phyloP scores from a whole-genome alignment of 2,329 filamentous ascomycete species.

The Epichloe gansuensis region DNA sequence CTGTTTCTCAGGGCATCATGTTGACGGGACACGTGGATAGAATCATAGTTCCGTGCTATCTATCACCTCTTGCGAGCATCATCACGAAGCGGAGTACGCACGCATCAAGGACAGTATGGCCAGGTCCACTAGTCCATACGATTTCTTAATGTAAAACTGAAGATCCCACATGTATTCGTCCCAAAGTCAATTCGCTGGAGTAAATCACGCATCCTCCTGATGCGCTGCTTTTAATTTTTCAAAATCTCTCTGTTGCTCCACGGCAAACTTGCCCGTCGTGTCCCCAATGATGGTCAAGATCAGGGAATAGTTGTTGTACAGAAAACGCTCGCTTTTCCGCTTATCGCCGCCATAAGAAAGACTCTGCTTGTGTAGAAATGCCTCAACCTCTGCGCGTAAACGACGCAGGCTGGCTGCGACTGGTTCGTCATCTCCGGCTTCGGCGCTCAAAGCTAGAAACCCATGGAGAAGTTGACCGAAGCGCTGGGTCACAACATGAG shows the following conservation, averaged over 20 bases:
- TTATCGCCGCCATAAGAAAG: slow-evolving; percentile 60
- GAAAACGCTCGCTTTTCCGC: slow-evolving; percentile 71
- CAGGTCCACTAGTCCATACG: no score
- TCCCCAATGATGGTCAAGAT: slow-evolving; percentile 87
- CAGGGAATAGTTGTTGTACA: slow-evolving; percentile 93
- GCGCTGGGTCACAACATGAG: slow-evolving; percentile 85
- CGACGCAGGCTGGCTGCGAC: slow-evolving; percentile 69
- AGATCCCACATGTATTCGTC: background rate
- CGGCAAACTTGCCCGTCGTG: slow-evolving; percentile 56
- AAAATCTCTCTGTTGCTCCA: slow-evolving; percentile 65
- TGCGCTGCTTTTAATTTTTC: slow-evolving; percentile 49
- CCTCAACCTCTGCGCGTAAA: slow-evolving; percentile 69
- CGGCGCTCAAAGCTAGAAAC: slow-evolving; percentile 69
- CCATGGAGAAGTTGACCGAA: slow-evolving; percentile 88
- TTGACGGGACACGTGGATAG: background rate
- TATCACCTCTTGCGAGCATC: background rate
- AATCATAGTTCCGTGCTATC: background rate
- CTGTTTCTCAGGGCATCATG: background rate
- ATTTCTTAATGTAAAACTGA: background rate
- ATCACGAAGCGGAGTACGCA: background rate
- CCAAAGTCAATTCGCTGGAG: background rate
- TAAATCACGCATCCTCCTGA: slow-evolving; percentile 28
- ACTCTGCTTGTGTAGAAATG: slow-evolving; percentile 65
- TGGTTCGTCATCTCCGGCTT: slow-evolving; percentile 88
- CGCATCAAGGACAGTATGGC: no score